Evolutionary conservation across 768 basidiomycete species (phyloP).

Genomic region (Butyriboletus loyo): DNA sequence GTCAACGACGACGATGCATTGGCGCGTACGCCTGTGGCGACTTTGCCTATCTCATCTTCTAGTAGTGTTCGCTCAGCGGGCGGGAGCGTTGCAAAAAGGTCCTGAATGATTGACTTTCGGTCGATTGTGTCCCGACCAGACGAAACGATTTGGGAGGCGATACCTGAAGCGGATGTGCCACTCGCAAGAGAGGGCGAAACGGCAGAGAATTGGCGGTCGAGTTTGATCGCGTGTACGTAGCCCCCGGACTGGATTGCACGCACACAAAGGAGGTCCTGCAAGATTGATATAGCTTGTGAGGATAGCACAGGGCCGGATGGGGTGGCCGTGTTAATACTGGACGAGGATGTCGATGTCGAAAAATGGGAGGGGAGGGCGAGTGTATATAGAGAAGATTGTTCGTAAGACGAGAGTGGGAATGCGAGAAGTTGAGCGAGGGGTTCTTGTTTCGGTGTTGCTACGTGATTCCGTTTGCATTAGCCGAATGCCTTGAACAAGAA

Average conservation of each 20-base stretch:
- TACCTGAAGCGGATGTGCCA: slow-evolving; percentile 6
- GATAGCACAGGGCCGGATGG: slow-evolving; percentile 31
- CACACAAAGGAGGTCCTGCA: slow-evolving; percentile 78
- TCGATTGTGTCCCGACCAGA: slow-evolving; percentile 33
- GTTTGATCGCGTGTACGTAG: slow-evolving; percentile 69
- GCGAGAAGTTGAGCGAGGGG: slow-evolving; percentile 62
- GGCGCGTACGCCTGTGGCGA: slow-evolving; percentile 23
- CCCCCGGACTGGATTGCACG: slow-evolving; percentile 73
- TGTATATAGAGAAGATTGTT: slow-evolving; percentile 54
- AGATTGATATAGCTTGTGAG: slow-evolving; percentile 46
- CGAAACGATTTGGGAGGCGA: slow-evolving; percentile 25
- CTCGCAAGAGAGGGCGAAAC: slow-evolving; percentile 32
- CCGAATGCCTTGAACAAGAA: not conserved
- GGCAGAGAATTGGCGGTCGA: slow-evolving; percentile 61
- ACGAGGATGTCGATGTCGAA: slow-evolving; percentile 31
- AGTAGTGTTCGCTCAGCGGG: slow-evolving; percentile 59
- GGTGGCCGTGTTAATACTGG: not conserved
- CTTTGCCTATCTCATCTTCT: slow-evolving; percentile 53
- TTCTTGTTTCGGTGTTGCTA: slow-evolving; percentile 57
- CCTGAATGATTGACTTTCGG: slow-evolving; percentile 68
- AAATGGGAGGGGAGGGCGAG: slow-evolving; percentile 52
- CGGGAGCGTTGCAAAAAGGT: slow-evolving; percentile 63
- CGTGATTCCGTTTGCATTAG: not conserved
- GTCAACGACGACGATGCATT: not conserved
- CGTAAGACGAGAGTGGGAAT: slow-evolving; percentile 63